Evolutionary conservation across 2,329 filamentous ascomycete genomes (phyloP).

Genomic region (Aspergillus sp.): DNA sequence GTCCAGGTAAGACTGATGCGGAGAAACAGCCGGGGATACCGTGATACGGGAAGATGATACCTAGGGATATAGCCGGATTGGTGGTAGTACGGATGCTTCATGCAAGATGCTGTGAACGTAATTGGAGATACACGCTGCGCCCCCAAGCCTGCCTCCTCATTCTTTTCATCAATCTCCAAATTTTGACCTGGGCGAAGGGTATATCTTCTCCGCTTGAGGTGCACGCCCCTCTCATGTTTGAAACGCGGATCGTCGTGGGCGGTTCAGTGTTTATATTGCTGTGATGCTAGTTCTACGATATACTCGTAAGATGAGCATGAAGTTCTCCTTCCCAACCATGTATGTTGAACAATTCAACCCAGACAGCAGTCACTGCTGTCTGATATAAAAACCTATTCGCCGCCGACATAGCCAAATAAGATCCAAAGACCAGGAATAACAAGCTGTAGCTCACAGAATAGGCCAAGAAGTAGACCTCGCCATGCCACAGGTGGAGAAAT

Average conservation of each 20-base stretch:
- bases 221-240: not conserved
- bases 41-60: not conserved
- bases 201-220: not conserved
- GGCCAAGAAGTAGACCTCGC: not conserved
- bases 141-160: not conserved
- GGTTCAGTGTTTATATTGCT: too few relatives aligned
- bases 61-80: not conserved
- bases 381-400: too few relatives aligned
- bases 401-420: too few relatives aligned
- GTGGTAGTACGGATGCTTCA: not conserved
- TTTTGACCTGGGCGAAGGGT: not conserved
- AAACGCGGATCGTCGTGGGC: not conserved
- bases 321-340: too few relatives aligned
- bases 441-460: too few relatives aligned
- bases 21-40: not conserved
- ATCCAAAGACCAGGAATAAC: too few relatives aligned
- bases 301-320: too few relatives aligned
- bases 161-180: not conserved
- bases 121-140: not conserved
- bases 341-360: too few relatives aligned
- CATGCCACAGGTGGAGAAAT: not conserved
- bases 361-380: too few relatives aligned
- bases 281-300: too few relatives aligned
- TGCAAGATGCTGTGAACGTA: not conserved
- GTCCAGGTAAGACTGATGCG: not conserved